A percentile compares a stretch with the other conserved stretches of the same genome.
Conservation (phyloP, 2,329 filamentous ascomycete genomes). For the Cordyceps cateniannulata region DNA sequence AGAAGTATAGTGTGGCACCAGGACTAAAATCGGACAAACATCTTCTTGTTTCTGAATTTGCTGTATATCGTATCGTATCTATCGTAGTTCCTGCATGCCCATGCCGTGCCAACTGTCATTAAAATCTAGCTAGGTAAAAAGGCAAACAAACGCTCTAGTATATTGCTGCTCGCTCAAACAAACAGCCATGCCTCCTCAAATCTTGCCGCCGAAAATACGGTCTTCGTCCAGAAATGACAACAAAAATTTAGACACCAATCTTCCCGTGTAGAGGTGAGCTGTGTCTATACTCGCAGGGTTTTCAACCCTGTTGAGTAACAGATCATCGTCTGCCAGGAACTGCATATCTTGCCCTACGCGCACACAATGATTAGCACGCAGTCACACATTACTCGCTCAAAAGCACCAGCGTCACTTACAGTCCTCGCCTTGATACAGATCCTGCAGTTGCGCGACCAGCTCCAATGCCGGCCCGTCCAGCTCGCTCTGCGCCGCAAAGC, state of each 20-base stretch:
- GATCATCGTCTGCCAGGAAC: constrained; percentile 40
- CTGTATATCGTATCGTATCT: neutral
- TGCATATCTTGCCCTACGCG: constrained; percentile 29
- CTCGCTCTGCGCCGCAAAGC: constrained; percentile 35
- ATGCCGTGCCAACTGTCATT: neutral
- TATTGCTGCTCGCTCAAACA: too few species aligned
- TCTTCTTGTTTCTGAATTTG: constrained; percentile 17
- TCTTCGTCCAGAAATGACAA: constrained; percentile 47
- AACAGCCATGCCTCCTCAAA: constrained; percentile 7
- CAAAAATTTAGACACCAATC: constrained; percentile 47
- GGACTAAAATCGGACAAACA: constrained; percentile 61
- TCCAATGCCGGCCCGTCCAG: constrained; percentile 40
- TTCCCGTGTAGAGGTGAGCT: constrained; percentile 44
- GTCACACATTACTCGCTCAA: neutral
- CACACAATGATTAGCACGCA: neutral
- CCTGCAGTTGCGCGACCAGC: constrained; percentile 39
- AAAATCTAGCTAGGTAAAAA: constrained; percentile 8
- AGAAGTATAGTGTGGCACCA: constrained; percentile 46
- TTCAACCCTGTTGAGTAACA: constrained; percentile 37
- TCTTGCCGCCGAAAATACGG: constrained; percentile 36
- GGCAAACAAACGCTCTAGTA: neutral
- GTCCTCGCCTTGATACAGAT: constrained; percentile 35
- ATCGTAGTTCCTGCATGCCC: neutral
- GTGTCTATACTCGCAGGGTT: constrained; percentile 43
- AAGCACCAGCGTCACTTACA: constrained; percentile 32